These are phyloP conservation scores for Dothistroma septosporum DNA, from an alignment of 2,329 filamentous ascomycete species.

Conservation along the genomic window DNA sequence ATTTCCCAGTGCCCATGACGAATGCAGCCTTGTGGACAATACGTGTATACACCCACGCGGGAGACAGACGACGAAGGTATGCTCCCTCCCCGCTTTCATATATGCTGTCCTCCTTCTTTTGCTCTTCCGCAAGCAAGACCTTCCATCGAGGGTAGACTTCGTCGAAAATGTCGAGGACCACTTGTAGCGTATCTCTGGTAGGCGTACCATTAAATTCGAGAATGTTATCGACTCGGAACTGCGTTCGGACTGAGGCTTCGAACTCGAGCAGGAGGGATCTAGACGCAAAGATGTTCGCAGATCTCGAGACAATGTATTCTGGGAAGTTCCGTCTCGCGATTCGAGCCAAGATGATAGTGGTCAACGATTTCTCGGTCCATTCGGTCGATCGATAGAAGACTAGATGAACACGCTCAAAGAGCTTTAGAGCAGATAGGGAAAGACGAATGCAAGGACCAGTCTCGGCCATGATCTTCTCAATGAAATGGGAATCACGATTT, in stretches of 20 bases:
- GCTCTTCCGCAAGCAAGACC: slow-evolving; percentile 66
- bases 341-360: slow-evolving; percentile 87
- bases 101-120: slow-evolving; percentile 68
- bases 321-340: slow-evolving; percentile 86
- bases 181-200: slow-evolving; percentile 60
- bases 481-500: slow-evolving; percentile 70
- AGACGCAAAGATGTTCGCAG: slow-evolving; percentile 80
- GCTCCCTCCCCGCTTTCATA: slow-evolving; percentile 82
- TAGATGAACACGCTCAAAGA: slow-evolving; percentile 91
- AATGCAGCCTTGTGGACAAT: slow-evolving; percentile 84
- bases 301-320: slow-evolving; percentile 82
- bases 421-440: slow-evolving; percentile 64
- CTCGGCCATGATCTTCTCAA: slow-evolving; percentile 69
- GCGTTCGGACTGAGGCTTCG: slow-evolving; percentile 76
- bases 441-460: slow-evolving; percentile 83
- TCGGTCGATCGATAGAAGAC: slow-evolving; percentile 95
- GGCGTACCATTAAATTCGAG: slow-evolving; percentile 74
- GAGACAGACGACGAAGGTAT: slow-evolving; percentile 84
- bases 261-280: slow-evolving; percentile 77
- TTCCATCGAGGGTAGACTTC: slow-evolving; percentile 79
- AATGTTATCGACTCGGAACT: slow-evolving; percentile 75
- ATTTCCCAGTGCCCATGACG: slow-evolving; percentile 62
- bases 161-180: slow-evolving; percentile 68
- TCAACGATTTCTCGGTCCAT: slow-evolving; percentile 96
- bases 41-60: slow-evolving; percentile 87